Evolutionary conservation across 345 rosid species (phyloP).

Genomic region (Boechera divaricarpa): DNA sequence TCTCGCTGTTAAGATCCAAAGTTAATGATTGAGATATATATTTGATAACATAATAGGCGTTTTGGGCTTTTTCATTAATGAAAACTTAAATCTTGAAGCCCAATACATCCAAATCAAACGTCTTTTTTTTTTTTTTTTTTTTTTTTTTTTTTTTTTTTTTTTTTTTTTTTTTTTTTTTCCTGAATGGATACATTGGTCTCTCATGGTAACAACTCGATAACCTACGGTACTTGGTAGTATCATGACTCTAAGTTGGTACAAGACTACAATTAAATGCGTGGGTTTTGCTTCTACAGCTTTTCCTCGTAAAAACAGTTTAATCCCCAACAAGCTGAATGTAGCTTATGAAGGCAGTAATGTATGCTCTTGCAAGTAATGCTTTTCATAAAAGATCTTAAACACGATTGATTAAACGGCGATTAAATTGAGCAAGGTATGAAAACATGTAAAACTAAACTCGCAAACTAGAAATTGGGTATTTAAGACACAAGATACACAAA

Average conservation of each 20-base stretch:
- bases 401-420: background rate
- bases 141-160: background rate
- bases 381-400: background rate
- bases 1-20: slow-evolving; percentile 12
- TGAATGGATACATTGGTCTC: slow-evolving; percentile 22
- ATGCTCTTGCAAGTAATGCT: background rate
- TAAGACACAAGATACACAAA: background rate
- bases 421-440: background rate
- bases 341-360: background rate
- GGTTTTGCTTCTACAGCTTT: background rate
- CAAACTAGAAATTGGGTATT: background rate
- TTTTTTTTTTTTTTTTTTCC: background rate
- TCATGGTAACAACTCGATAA: slow-evolving; percentile 29
- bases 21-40: slow-evolving; percentile 20
- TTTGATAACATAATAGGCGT: background rate
- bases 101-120: background rate
- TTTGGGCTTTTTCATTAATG: background rate
- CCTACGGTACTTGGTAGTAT: background rate
- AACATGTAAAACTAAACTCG: background rate
- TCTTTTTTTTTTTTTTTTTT: background rate
- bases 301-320: background rate
- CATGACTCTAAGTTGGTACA: slow-evolving; percentile 12
- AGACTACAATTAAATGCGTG: background rate
- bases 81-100: slow-evolving; percentile 12
- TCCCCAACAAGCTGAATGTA: background rate